Percentiles rank a stretch among this genome's conserved stretches.
These are phyloP conservation scores for Penicillium roqueforti DNA, from an alignment of 495 filamentous ascomycete genomes.

Conservation along the genomic window DNA sequence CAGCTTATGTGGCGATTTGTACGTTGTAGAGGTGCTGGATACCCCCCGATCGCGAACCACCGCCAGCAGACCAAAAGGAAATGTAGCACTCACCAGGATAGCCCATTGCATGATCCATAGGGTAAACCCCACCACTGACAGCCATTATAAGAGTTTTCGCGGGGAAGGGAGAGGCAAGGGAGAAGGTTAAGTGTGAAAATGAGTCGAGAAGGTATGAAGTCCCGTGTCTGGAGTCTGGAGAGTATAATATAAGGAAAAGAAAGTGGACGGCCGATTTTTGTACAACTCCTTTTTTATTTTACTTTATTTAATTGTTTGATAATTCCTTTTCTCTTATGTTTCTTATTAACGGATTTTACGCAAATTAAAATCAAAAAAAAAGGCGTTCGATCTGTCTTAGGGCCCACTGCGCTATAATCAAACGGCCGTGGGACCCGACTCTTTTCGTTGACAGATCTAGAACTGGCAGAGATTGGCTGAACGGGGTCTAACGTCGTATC, in stretches of 20 bases:
- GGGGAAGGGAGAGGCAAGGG: constrained; percentile 7
- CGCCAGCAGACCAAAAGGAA: no score
- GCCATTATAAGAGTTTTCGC: constrained; percentile 18
- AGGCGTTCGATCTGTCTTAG: neutral
- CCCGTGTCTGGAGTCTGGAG: neutral
- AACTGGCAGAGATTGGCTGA: neutral
- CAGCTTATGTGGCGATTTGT: neutral
- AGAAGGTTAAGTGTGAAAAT: neutral
- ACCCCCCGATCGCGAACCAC: neutral
- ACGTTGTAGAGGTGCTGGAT: neutral
- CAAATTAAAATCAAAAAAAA: neutral
- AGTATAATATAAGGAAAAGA: neutral
- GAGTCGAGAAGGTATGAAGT: neutral
- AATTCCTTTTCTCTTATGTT: neutral
- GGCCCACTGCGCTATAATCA: neutral
- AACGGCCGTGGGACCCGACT: neutral
- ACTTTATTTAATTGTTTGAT: neutral
- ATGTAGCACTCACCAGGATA: constrained; percentile 21
- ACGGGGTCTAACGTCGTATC: neutral
- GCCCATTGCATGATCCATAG: constrained; percentile 22
- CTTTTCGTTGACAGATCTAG: neutral
- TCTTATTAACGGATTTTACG: neutral
- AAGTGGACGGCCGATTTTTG: neutral
- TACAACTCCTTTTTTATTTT: neutral
- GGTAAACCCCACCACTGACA: constrained; percentile 23